A percentile compares a stretch with the other conserved stretches of the same genome.
Conservation (phyloP, 768 basidiomycete species). For the Gymnopilus dilepis region DNA sequence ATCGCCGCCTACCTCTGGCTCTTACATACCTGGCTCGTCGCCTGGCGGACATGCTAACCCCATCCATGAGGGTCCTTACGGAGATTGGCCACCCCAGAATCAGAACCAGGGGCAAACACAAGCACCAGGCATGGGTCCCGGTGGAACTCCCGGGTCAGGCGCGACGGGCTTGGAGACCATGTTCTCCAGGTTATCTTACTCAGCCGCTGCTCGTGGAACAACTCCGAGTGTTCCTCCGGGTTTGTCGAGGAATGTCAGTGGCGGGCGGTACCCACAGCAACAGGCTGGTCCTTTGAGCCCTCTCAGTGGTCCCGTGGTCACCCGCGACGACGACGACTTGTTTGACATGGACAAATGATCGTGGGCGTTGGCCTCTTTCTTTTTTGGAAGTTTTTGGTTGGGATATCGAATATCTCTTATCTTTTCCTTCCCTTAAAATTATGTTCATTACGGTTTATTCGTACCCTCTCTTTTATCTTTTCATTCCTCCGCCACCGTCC, state of each 20-base stretch:
- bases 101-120: slow-evolving; percentile 1
- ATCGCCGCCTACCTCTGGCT: slow-evolving; percentile 28
- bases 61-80: slow-evolving; percentile 34
- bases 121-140: slow-evolving; percentile 6
- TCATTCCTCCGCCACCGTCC: not conserved
- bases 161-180: slow-evolving; percentile 48
- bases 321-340: slow-evolving; percentile 68
- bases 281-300: slow-evolving; percentile 55
- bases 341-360: slow-evolving; percentile 66
- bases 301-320: slow-evolving; percentile 62
- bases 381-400: slow-evolving; percentile 6
- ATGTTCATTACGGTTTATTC: not conserved
- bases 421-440: slow-evolving; percentile 3
- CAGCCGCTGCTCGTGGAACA: slow-evolving; percentile 43
- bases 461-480: not conserved
- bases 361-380: slow-evolving; percentile 1
- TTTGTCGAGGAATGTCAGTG: slow-evolving; percentile 42
- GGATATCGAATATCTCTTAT: slow-evolving; percentile 6
- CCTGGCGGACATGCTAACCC: slow-evolving; percentile 12
- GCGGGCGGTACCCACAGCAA: slow-evolving; percentile 40
- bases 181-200: slow-evolving; percentile 63
- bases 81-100: slow-evolving; percentile 29
- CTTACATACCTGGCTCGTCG: slow-evolving; percentile 20
- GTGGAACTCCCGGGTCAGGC: not conserved
- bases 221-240: slow-evolving; percentile 37